A percentile compares a stretch with the other conserved stretches of the same genome.
These are phyloP conservation scores for Zoysia japonica DNA, from an alignment of 176 grass and related monocot genomes.

Conservation along the genomic window DNA sequence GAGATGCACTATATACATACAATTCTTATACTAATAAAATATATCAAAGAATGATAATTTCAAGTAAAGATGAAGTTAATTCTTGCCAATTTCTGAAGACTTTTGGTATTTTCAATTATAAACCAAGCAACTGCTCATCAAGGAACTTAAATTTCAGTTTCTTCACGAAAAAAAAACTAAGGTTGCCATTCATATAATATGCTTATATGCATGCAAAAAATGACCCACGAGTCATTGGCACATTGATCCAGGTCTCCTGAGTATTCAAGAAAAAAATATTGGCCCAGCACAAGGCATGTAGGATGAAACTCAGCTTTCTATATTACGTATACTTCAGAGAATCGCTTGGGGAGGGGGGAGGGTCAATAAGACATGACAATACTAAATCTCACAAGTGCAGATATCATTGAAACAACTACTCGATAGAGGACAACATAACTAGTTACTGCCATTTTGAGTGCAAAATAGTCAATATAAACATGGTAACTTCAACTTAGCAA, in stretches of 20 bases:
- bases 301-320: neutral
- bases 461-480: neutral
- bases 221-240: neutral
- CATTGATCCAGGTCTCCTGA: neutral
- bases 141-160: slow-evolving; percentile 25
- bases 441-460: slow-evolving; percentile 1
- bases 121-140: neutral
- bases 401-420: neutral
- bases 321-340: neutral
- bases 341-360: neutral
- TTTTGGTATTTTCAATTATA: slow-evolving; percentile 4
- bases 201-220: neutral
- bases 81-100: neutral
- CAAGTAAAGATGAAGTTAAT: neutral
- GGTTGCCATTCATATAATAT: neutral
- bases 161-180: slow-evolving; percentile 16
- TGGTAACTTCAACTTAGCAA: neutral
- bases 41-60: neutral
- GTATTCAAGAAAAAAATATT: too few species aligned
- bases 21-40: neutral
- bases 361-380: neutral
- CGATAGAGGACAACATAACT: neutral
- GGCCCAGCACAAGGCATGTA: neutral
- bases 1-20: neutral
- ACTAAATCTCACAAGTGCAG: neutral